Conservation (phyloP, 306 rosid genomes). For the Alnus rubra region DNA sequence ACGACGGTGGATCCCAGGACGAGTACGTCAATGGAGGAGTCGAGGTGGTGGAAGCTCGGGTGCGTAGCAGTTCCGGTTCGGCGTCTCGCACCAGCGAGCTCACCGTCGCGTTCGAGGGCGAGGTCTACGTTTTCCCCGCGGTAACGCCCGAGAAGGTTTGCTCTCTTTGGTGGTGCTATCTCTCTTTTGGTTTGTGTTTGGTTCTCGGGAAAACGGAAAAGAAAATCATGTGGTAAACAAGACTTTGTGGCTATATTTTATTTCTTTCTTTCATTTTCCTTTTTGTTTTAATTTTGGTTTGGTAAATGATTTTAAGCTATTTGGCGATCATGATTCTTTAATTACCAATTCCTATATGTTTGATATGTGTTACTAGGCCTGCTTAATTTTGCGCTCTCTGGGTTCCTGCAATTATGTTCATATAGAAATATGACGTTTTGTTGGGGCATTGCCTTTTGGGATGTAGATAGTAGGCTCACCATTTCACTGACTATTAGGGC, state of each 20-base stretch:
- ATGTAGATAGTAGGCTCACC: not conserved
- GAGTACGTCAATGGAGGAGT: constrained; percentile 29
- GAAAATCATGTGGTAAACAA: not conserved
- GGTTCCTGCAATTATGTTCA: not conserved
- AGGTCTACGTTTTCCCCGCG: constrained; percentile 70
- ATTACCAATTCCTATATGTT: not conserved
- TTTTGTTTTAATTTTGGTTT: not conserved
- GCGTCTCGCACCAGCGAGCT: constrained; percentile 61
- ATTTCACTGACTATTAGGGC: not conserved
- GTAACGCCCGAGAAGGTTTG: constrained; percentile 69
- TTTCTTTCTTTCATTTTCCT: not conserved
- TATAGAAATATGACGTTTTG: not conserved
- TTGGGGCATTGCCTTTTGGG: not conserved
- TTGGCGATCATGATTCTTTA: not conserved
- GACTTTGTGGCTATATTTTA: not conserved
- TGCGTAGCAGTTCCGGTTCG: constrained; percentile 16
- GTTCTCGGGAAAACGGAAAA: not conserved
- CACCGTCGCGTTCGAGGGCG: constrained; percentile 69
- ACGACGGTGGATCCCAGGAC: constrained; percentile 11
- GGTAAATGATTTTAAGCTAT: not conserved
- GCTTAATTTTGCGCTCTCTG: not conserved
- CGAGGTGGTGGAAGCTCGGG: constrained; percentile 22
- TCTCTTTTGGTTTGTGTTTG: not conserved
- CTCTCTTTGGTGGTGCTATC: not conserved
- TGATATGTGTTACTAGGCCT: not conserved